Percentiles rank a stretch among this genome's conserved stretches.
Evolutionary conservation across 495 filamentous ascomycete species (phyloP).

Genomic region (Polyplosphaeria fusca): DNA sequence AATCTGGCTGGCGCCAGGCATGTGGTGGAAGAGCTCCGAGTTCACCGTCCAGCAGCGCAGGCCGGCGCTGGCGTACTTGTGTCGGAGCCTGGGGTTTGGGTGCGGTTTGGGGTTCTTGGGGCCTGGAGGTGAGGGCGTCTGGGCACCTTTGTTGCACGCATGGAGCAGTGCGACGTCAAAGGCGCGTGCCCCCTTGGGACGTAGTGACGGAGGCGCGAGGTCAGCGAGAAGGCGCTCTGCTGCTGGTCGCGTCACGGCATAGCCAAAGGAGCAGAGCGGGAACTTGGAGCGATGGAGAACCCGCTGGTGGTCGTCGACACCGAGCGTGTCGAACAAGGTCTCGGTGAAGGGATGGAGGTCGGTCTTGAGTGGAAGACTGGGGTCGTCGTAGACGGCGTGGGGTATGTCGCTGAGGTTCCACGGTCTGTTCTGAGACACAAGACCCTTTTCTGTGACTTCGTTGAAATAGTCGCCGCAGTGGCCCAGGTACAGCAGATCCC

Average conservation of each 20-base stretch:
- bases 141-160: constrained; percentile 30
- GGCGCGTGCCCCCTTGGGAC: constrained; percentile 30
- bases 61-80: constrained; percentile 30
- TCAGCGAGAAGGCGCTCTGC: constrained; percentile 34
- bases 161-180: constrained; percentile 40
- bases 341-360: constrained; percentile 39
- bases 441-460: constrained; percentile 23
- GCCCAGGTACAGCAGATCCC: constrained; percentile 47
- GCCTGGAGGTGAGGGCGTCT: constrained; percentile 25
- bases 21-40: constrained; percentile 41
- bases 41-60: constrained; percentile 39
- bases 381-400: constrained; percentile 32
- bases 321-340: constrained; percentile 30
- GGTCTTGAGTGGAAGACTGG: constrained; percentile 22
- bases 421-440: constrained; percentile 24
- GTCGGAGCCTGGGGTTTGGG: constrained; percentile 10
- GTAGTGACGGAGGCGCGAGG: constrained; percentile 19
- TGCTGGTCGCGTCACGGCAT: constrained; percentile 41
- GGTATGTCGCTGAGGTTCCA: constrained; percentile 25
- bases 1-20: constrained; percentile 32
- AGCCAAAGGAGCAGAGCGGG: constrained; percentile 50
- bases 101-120: constrained; percentile 18
- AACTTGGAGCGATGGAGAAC: constrained; percentile 42
- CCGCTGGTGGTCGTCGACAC: constrained; percentile 36
- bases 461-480: constrained; percentile 44